Evolutionary conservation across 2,329 filamentous ascomycete genomes (phyloP).

Genomic region (Chaetomium globosum): DNA sequence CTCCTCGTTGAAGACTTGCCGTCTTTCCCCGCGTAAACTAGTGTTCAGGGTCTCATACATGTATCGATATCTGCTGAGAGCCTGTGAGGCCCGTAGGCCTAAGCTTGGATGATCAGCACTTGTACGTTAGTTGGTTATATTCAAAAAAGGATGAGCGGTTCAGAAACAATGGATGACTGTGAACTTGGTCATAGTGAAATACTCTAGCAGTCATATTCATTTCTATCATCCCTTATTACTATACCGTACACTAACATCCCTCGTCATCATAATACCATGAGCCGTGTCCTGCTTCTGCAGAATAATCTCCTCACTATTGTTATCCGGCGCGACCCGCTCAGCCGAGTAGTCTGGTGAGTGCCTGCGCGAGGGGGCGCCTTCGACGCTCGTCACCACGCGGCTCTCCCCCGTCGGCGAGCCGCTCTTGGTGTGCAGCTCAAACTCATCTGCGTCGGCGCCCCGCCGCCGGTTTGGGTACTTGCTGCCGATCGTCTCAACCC

Average conservation of each 20-base stretch:
- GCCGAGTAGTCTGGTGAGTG: constrained; percentile 6
- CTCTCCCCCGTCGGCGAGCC: neutral
- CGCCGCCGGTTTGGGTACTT: constrained; percentile 8
- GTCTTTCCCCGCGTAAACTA: too few species aligned
- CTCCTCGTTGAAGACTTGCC: too few species aligned
- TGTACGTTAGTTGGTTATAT: too few species aligned
- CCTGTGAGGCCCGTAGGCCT: too few species aligned
- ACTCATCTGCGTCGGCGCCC: constrained; percentile 10
- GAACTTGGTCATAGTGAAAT: too few species aligned
- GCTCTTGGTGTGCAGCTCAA: constrained; percentile 21
- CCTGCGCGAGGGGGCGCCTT: neutral
- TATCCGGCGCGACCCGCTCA: constrained; percentile 2
- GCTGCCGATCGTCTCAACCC: constrained; percentile 20
- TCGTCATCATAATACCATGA: constrained; percentile 16
- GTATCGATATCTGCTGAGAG: too few species aligned
- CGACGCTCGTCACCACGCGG: constrained; percentile 17
- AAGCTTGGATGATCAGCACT: too few species aligned
- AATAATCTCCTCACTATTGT: constrained; percentile 24
- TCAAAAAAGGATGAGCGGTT: too few species aligned
- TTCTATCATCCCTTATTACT: neutral
- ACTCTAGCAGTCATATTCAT: neutral
- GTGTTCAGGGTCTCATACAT: too few species aligned
- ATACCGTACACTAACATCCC: constrained; percentile 19
- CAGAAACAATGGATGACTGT: too few species aligned
- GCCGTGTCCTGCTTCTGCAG: constrained; percentile 13